Conservation (phyloP, 768 basidiomycete genomes). For the Trametes sanguinea region DNA sequence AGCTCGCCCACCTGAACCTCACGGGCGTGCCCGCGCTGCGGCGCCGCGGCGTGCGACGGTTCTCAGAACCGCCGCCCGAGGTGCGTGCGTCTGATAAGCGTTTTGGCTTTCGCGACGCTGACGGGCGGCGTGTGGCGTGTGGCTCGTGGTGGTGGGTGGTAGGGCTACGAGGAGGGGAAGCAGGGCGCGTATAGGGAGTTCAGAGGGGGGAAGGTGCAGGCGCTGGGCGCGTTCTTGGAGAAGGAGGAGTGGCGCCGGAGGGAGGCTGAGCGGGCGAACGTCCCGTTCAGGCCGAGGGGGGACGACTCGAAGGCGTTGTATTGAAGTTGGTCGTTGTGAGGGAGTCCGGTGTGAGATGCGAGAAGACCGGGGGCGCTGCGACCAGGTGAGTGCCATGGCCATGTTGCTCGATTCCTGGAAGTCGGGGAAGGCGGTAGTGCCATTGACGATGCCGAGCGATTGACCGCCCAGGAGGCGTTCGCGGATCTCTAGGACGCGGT, state of each 20-base stretch:
- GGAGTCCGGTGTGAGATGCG: no score
- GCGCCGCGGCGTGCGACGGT: slow-evolving; percentile 68
- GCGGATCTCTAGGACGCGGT: no score
- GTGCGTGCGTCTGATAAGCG: slow-evolving; percentile 49
- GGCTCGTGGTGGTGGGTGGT: background rate
- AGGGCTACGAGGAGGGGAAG: slow-evolving; percentile 71
- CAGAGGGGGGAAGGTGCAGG: slow-evolving; percentile 62
- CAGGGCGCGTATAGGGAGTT: slow-evolving; percentile 78
- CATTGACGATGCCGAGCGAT: background rate
- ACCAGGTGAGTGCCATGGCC: background rate
- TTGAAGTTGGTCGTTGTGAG: slow-evolving; percentile 31
- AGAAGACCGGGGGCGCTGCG: no score
- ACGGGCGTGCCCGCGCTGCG: slow-evolving; percentile 80
- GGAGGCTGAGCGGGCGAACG: slow-evolving; percentile 59
- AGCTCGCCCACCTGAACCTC: slow-evolving; percentile 72
- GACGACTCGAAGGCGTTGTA: slow-evolving; percentile 69
- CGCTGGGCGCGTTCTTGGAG: slow-evolving; percentile 68
- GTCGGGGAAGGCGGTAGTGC: background rate
- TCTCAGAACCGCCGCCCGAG: slow-evolving; percentile 71
- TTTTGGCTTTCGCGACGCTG: background rate
- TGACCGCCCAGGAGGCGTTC: no score
- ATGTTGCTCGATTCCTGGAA: background rate
- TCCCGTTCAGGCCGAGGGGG: slow-evolving; percentile 58
- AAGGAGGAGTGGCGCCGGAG: slow-evolving; percentile 62
- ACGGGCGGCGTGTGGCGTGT: background rate